Evolutionary conservation across 176 grass and related monocot species (phyloP), one percentile per base, ranked within the genome.

Genomic region (Bromus sterilis): DNA sequence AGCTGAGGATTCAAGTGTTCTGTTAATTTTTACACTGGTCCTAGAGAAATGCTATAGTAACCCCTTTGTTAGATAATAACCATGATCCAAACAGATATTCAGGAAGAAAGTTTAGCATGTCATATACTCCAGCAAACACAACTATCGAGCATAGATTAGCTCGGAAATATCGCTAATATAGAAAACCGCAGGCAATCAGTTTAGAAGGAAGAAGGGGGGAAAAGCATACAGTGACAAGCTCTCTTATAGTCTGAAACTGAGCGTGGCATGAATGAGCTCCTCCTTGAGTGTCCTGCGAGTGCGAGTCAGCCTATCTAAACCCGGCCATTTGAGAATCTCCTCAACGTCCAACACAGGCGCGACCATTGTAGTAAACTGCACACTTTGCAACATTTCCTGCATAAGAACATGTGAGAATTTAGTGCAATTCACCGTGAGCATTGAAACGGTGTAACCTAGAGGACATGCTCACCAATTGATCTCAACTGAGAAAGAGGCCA

Each of bases 161-260:
- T 9, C 20, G n/a, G n/a, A n/a, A n/a, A n/a, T n/a, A n/a, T n/a
- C n/a, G n/a, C n/a, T 9, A n/a, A 44, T 71, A 39, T 36, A 74
- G 71, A 74, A 33, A 21, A 9, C 11, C 12, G 77, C 65, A 18
- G 39, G 16, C 18, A 46, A 51, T 46, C 41, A 33, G 66, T 44
- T 3, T 3, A 76, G 36, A 37, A 4, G 36, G 7, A 7, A 7
- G 36, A 37, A 37, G 7, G 7, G 7, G 36, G 7, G 7, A 37
- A 73, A 72, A 37, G 35, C 83, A 66, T 89, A 93, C 91, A 79
- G 94, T 93, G 21, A 97, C 88, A 32, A 97, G 61, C 68, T 97
- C 94, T 59, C 91, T 87, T 55, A 93, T 91, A 40, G 85, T 83
- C 2, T 14, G 83, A 23, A 70, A 86, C 60, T 93, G 36, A 97